Percentiles rank a stretch among this genome's conserved stretches.
Evolutionary conservation across 257 asterid genomes (phyloP).

Genomic region (Handroanthus guayacan): DNA sequence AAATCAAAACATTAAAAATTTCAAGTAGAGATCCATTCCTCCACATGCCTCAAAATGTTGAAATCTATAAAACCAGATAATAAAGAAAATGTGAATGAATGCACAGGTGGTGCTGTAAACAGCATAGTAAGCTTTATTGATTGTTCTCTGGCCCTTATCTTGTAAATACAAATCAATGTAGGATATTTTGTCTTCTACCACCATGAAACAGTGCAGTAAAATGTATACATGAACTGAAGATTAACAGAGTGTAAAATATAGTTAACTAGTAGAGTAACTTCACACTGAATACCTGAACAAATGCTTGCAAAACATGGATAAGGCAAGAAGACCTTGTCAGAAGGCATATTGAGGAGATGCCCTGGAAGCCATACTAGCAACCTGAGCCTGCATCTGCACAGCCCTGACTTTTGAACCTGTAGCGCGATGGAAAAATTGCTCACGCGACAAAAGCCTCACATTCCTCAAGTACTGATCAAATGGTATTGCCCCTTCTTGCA

Average conservation of each 20-base stretch:
- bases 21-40: background rate
- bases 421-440: slow-evolving; percentile 89
- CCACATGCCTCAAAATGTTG: background rate
- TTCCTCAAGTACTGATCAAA: slow-evolving; percentile 88
- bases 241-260: slow-evolving; percentile 18
- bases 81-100: background rate
- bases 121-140: slow-evolving; percentile 33
- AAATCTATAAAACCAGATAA: background rate
- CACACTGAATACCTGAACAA: slow-evolving; percentile 31
- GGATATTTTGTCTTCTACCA: slow-evolving; percentile 28
- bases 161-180: slow-evolving; percentile 34
- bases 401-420: slow-evolving; percentile 86
- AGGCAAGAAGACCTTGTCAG: slow-evolving; percentile 8
- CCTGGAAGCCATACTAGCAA: slow-evolving; percentile 88
- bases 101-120: slow-evolving; percentile 15
- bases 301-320: slow-evolving; percentile 4
- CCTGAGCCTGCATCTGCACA: slow-evolving; percentile 93
- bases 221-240: slow-evolving; percentile 35
- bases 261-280: slow-evolving; percentile 11
- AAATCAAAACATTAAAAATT: background rate
- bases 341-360: slow-evolving; percentile 52
- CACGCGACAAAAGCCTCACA: slow-evolving; percentile 80
- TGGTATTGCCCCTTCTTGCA: slow-evolving; percentile 83
- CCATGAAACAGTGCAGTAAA: slow-evolving; percentile 22
- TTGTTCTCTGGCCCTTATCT: slow-evolving; percentile 10